Conservation (phyloP, 768 basidiomycete genomes). For the Rhodotorula kratochvilovae region DNA sequence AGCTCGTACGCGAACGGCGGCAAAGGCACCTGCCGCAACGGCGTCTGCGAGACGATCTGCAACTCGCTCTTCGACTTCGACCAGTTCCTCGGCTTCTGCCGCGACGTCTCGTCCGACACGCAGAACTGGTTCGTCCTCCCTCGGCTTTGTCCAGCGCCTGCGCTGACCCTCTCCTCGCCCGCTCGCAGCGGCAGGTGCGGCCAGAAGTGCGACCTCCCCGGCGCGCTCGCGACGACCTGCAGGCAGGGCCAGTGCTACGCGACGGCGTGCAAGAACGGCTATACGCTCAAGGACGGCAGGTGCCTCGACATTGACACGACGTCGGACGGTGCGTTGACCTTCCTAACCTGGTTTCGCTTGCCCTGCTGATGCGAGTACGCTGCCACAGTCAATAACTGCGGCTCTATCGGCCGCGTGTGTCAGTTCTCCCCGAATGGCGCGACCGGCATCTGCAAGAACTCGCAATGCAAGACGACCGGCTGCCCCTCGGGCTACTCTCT, state of each 20-base stretch:
- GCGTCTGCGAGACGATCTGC: constrained; percentile 20
- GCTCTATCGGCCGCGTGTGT: constrained; percentile 12
- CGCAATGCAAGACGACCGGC: constrained; percentile 7
- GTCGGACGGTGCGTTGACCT: constrained; percentile 12
- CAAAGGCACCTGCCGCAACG: constrained; percentile 14
- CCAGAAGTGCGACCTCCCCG: constrained; percentile 11
- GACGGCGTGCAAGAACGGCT: constrained; percentile 12
- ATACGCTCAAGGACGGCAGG: constrained; percentile 15
- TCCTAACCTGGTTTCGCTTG: no score
- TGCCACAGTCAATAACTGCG: constrained; percentile 31
- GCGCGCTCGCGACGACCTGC: constrained; percentile 15
- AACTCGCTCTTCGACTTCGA: constrained; percentile 24
- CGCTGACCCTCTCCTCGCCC: not conserved
- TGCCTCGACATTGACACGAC: constrained; percentile 10
- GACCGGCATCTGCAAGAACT: constrained; percentile 15
- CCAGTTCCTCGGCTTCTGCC: constrained; percentile 23
- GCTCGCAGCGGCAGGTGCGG: constrained; percentile 1
- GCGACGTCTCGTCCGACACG: constrained; percentile 22
- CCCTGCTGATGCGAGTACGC: no score
- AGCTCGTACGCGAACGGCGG: constrained; percentile 35
- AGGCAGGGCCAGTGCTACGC: constrained; percentile 15
- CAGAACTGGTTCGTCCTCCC: constrained; percentile 19
- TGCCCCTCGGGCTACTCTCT: constrained; percentile 28
- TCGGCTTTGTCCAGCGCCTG: no score
- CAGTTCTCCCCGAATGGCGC: constrained; percentile 26